Evolutionary conservation across 23 red algal species (phyloP), one percentile per base, ranked within the genome.

Genomic region (Gracilaria gracilis): DNA sequence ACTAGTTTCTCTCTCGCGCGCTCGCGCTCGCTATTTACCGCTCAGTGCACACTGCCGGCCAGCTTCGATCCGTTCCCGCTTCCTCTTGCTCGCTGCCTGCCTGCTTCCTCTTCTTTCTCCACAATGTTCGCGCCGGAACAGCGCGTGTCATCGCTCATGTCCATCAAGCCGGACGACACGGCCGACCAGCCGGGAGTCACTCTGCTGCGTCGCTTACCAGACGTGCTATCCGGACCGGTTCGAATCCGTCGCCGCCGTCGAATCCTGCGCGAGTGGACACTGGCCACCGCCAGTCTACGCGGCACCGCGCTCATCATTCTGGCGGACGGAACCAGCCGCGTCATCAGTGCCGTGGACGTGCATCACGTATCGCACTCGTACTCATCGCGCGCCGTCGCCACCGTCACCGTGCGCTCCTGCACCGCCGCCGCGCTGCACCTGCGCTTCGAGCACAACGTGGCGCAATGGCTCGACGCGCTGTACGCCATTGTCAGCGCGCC

Each of bases 231-330:
- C 47, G 83, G 83, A 13, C 83, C 83, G n/a, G 83, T 74, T 12
- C 83, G 67, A 27, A 16, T 72, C 4, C 65, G 65, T 27, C 62
- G 62, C 12, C 83, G 83, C 33, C 62, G 65, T 1, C 76, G 76
- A 5, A 2, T 81, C 0, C 67, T 87, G 33, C 44, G 61, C 48
- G 61, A 72, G 17, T 87, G 61, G 40, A 44, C 49, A n/a, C 47
- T 37, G 24, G 61, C 61, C 51, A 71, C 62, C 6, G 83, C 65
- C 67, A 65, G 61, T 75, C 48, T 87, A 20, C 39, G 51, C 23
- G 83, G 83, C 42, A 74, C 83, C 32, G 67, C 83, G 29, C 83
- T 87, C 40, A 87, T 87, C 37, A 39, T 87, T 47, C 46, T 57
- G n/a, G 54, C 76, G 4, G 25, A 35, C 47, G 76, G 32, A 3